Evolutionary conservation across 192 early-diverging fungal species (phyloP).

Genomic region (Backusella sp.): DNA sequence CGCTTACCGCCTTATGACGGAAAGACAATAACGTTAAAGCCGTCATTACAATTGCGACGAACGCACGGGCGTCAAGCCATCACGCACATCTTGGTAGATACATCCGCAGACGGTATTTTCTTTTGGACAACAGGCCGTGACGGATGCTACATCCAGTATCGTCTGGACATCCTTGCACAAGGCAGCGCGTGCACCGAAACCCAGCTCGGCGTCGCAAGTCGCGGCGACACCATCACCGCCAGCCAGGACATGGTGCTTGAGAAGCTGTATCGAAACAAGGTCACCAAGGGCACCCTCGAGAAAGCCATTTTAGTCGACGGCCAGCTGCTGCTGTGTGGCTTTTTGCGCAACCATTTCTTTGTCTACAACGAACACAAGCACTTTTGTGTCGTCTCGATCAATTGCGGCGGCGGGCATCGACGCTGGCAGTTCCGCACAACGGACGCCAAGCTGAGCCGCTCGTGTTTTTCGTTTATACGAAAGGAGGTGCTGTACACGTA

Average conservation of each 20-base stretch:
- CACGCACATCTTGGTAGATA: slow-evolving; percentile 37
- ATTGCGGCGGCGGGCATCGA: slow-evolving; percentile 72
- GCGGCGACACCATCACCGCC: background rate
- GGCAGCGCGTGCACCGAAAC: background rate
- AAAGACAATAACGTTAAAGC: slow-evolving; percentile 12
- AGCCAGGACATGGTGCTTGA: slow-evolving; percentile 42
- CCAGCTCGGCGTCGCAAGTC: background rate
- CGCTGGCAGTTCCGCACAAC: slow-evolving; percentile 64
- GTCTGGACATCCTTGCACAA: slow-evolving; percentile 15
- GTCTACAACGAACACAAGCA: slow-evolving; percentile 66
- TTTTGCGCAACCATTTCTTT: slow-evolving; percentile 71
- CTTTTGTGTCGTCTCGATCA: slow-evolving; percentile 63
- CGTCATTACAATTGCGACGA: slow-evolving; percentile 33
- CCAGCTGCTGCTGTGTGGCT: slow-evolving; percentile 61
- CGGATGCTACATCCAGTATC: slow-evolving; percentile 57
- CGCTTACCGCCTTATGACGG: background rate
- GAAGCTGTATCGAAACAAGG: slow-evolving; percentile 52
- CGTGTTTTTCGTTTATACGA: slow-evolving; percentile 60
- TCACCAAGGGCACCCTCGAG: slow-evolving; percentile 83
- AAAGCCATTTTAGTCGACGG: slow-evolving; percentile 46
- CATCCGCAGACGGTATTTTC: slow-evolving; percentile 18
- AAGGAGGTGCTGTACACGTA: slow-evolving; percentile 49
- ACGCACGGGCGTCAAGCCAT: slow-evolving; percentile 54
- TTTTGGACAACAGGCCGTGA: slow-evolving; percentile 67
- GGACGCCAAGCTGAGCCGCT: slow-evolving; percentile 44